Conservation (phyloP, 2,329 filamentous ascomycete species). For the Fusarium temperatum region DNA sequence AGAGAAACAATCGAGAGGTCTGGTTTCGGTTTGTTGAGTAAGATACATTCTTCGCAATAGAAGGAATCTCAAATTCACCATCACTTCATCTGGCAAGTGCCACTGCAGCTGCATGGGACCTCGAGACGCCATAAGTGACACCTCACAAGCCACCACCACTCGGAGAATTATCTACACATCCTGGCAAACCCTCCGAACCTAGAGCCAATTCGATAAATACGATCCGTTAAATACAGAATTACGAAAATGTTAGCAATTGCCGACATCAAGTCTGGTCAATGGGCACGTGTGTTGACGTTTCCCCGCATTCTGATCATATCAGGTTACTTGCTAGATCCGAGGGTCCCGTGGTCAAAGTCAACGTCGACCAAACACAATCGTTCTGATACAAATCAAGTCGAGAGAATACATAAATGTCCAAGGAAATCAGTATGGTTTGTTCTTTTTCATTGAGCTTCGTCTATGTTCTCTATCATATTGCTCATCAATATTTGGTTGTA, state of each 20-base stretch:
- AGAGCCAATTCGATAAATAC: neutral
- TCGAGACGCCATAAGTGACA: neutral
- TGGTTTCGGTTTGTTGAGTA: no score
- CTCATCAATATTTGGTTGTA: slow-evolving; percentile 22
- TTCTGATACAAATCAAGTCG: neutral
- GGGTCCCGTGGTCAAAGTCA: slow-evolving; percentile 2
- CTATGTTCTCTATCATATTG: slow-evolving; percentile 31
- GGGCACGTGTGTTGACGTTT: slow-evolving; percentile 26
- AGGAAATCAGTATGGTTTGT: slow-evolving; percentile 18
- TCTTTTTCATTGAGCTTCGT: slow-evolving; percentile 27
- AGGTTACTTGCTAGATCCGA: slow-evolving; percentile 7
- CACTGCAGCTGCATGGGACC: neutral
- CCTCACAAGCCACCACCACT: neutral
- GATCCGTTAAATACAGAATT: neutral
- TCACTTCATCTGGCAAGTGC: neutral
- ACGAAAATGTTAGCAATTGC: neutral
- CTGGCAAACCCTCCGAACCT: neutral
- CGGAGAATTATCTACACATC: neutral
- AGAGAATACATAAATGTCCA: neutral
- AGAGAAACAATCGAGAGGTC: neutral
- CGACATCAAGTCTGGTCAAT: neutral
- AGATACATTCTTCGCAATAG: neutral
- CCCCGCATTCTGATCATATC: slow-evolving; percentile 26
- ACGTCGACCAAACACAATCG: slow-evolving; percentile 2
- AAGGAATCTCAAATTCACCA: neutral